phyloP scores from a whole-genome alignment of 345 rosid genomes.

The Rhodamnia argentea region DNA sequence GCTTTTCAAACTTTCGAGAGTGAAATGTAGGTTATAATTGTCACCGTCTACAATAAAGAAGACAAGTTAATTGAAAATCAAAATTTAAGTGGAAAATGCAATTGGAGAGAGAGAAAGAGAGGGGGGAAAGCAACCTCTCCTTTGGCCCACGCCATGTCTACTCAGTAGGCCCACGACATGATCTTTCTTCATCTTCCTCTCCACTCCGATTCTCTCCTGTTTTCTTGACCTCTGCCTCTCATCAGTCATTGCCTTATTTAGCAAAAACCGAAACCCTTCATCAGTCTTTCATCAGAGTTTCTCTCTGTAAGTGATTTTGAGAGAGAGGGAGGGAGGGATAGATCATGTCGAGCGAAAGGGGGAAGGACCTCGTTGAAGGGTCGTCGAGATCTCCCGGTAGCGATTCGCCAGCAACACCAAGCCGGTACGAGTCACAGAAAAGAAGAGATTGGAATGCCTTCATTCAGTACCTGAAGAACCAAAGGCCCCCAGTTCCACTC shows the following conservation, averaged over 20 bases:
- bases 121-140: not conserved
- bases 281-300: not conserved
- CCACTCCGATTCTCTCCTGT: slow-evolving; percentile 7
- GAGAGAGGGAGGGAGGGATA: not conserved
- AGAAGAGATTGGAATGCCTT: slow-evolving; percentile 80
- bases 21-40: not conserved
- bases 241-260: slow-evolving; percentile 11
- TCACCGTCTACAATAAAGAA: not conserved
- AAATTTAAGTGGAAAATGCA: not conserved
- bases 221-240: slow-evolving; percentile 11
- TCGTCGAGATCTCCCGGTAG: slow-evolving; percentile 3
- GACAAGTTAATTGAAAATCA: not conserved
- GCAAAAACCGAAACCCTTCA: not conserved
- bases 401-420: slow-evolving; percentile 29
- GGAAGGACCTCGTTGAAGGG: slow-evolving; percentile 28
- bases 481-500: slow-evolving; percentile 54
- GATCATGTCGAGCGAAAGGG: slow-evolving; percentile 32
- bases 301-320: not conserved
- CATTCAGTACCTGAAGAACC: slow-evolving; percentile 59
- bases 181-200: slow-evolving; percentile 19
- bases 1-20: not conserved
- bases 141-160: slow-evolving; percentile 38
- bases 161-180: slow-evolving; percentile 22
- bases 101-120: not conserved
- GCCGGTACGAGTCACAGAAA: slow-evolving; percentile 74